phyloP scores from a whole-genome alignment of 176 grass and related monocot genomes.

The Oryza punctata region DNA sequence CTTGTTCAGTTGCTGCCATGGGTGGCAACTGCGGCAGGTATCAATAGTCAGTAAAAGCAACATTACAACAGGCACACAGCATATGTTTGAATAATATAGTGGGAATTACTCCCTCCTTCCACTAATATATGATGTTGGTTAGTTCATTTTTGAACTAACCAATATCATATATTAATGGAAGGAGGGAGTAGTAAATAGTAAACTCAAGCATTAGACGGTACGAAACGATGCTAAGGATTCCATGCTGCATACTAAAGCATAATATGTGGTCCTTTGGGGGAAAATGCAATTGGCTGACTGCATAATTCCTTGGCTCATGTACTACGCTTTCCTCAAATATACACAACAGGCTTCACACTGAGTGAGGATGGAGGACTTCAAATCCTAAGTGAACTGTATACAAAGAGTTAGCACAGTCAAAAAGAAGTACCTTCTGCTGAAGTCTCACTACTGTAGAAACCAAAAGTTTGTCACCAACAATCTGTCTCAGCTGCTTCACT shows the following conservation, averaged over 20 bases:
- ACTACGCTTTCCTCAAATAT: neutral
- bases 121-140: too few species aligned
- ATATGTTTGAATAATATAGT: neutral
- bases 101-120: too few species aligned
- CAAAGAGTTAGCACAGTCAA: neutral
- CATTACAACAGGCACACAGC: too few species aligned
- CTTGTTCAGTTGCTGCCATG: neutral
- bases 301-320: neutral
- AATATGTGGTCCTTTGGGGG: neutral
- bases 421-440: slow-evolving; percentile 61
- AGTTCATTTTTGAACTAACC: too few species aligned
- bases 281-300: neutral
- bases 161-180: too few species aligned
- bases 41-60: neutral
- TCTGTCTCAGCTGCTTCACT: slow-evolving; percentile 53
- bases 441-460: slow-evolving; percentile 68
- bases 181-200: too few species aligned
- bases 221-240: neutral
- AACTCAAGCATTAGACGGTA: neutral
- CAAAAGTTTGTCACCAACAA: slow-evolving; percentile 71
- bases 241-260: neutral
- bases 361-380: neutral
- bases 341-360: neutral
- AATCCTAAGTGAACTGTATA: neutral
- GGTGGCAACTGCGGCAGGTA: slow-evolving; percentile 22